A percentile compares a stretch with the other conserved stretches of the same genome.
phyloP scores from a whole-genome alignment of 495 filamentous ascomycete genomes.

The Hypoxylon fuscum region DNA sequence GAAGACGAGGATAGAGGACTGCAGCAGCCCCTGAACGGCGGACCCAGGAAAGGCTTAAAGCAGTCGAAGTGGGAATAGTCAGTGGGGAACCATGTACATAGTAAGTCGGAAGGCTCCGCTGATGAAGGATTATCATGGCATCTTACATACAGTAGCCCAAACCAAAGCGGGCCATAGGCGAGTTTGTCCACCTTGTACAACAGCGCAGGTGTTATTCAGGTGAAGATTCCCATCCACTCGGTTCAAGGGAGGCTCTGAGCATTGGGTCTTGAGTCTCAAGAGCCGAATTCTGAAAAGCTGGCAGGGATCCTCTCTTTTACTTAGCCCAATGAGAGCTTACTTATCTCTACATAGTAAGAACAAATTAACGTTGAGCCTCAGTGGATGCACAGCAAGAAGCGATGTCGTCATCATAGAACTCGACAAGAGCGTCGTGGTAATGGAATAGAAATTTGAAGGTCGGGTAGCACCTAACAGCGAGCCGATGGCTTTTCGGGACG shows the following conservation, averaged over 20 bases:
- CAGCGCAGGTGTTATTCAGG: background rate
- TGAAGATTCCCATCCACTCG: slow-evolving; percentile 17
- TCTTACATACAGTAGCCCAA: background rate
- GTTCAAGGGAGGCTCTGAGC: slow-evolving; percentile 1
- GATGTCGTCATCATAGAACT: background rate
- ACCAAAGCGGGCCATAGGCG: too few species aligned
- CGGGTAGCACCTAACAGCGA: slow-evolving; percentile 5
- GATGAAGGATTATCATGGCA: slow-evolving; percentile 15
- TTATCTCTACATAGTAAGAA: slow-evolving; percentile 2
- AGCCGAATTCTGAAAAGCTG: slow-evolving; percentile 2
- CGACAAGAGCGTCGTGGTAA: too few species aligned
- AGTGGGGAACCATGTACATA: slow-evolving; percentile 35
- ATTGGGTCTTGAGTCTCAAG: background rate
- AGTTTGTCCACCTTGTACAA: too few species aligned
- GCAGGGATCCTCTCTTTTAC: slow-evolving; percentile 5
- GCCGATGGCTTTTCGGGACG: slow-evolving; percentile 4
- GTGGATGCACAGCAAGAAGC: background rate
- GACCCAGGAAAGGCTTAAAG: slow-evolving; percentile 26
- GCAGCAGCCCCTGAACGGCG: slow-evolving; percentile 26
- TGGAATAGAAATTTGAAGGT: slow-evolving; percentile 17
- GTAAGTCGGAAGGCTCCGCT: slow-evolving; percentile 29
- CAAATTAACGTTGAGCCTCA: slow-evolving; percentile 28
- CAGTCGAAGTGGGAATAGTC: slow-evolving; percentile 17
- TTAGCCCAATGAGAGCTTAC: background rate
- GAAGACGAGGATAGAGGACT: slow-evolving; percentile 27